A percentile compares a stretch with the other conserved stretches of the same genome.
Conservation (phyloP, 2,329 filamentous ascomycete species). For the Neoarthrinium moseri region DNA sequence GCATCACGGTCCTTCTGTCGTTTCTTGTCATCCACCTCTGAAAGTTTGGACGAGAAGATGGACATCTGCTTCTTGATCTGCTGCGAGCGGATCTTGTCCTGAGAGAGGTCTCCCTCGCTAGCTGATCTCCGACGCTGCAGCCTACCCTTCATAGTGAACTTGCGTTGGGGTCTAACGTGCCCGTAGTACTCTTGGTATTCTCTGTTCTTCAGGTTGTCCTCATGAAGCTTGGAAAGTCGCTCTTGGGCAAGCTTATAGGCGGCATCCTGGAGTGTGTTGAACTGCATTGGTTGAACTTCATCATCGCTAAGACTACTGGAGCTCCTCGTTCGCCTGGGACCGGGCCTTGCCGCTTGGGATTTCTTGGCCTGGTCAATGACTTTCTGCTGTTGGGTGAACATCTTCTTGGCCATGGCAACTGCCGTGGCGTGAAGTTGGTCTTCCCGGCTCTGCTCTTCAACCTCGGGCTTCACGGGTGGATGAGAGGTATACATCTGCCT, state of each 20-base stretch:
- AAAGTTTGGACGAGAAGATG: conserved; percentile 66
- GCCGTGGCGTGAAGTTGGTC: conserved; percentile 79
- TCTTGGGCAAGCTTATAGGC: conserved; percentile 85
- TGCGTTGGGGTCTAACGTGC: conserved; percentile 33
- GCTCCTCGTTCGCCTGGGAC: conserved; percentile 29
- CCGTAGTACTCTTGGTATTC: conserved; percentile 79
- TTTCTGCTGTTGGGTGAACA: conserved; percentile 72
- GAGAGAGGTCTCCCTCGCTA: conserved; percentile 62
- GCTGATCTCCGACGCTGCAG: conserved; percentile 64
- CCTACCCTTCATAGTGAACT: conserved; percentile 53
- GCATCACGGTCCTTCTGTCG: conserved; percentile 71
- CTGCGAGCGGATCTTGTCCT: conserved; percentile 68
- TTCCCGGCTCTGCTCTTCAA: conserved; percentile 70
- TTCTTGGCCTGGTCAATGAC: conserved; percentile 51
- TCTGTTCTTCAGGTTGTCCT: conserved; percentile 61
- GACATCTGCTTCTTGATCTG: conserved; percentile 79
- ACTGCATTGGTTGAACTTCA: conserved; percentile 48
- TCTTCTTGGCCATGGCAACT: conserved; percentile 83
- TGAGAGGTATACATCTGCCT: conserved; percentile 76
- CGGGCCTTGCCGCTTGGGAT: conserved; percentile 29
- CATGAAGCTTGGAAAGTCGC: conserved; percentile 75
- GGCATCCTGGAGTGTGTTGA: conserved; percentile 74
- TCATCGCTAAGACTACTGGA: conserved; percentile 31
- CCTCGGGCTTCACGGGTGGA: conserved; percentile 69
- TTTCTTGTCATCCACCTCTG: conserved; percentile 71